Conservation (phyloP, 78 protist species). For the Dictyostelium firmibasis region DNA sequence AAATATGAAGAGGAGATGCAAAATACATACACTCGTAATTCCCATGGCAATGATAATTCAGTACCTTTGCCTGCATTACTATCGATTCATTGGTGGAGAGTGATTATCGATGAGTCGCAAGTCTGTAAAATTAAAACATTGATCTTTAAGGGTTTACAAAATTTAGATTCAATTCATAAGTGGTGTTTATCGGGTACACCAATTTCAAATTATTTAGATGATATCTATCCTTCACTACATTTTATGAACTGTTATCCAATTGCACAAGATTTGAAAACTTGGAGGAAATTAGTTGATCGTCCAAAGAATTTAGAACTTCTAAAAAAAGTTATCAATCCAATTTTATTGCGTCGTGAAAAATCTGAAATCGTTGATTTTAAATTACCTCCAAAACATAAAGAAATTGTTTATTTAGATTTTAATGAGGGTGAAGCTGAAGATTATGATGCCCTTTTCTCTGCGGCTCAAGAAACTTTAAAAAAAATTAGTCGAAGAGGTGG, state of each 20-base stretch:
- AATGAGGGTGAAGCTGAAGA: not conserved
- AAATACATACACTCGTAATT: not conserved
- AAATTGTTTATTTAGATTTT: not conserved
- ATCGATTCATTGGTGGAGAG: constrained; percentile 53
- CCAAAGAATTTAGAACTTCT: constrained; percentile 5
- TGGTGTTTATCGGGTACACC: constrained; percentile 94
- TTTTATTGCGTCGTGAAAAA: constrained; percentile 55
- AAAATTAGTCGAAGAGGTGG: not conserved
- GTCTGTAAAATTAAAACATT: constrained; percentile 17
- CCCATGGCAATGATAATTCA: not conserved
- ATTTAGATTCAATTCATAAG: not conserved
- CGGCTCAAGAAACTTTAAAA: not conserved
- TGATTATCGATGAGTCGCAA: constrained; percentile 53
- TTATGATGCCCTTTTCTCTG: constrained; percentile 7
- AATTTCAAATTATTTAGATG: constrained; percentile 84
- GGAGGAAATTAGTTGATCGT: constrained; percentile 34
- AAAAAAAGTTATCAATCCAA: constrained; percentile 34
- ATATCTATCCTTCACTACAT: constrained; percentile 78
- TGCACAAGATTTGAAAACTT: constrained; percentile 13
- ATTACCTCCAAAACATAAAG: not conserved
- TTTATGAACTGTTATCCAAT: constrained; percentile 40
- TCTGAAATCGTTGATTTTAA: not conserved
- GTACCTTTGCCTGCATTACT: not conserved
- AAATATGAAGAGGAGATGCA: not conserved
- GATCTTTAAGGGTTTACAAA: constrained; percentile 28